Conservation (phyloP, 1,284 basidiomycete genomes). For the Ganoderma lucidum region DNA sequence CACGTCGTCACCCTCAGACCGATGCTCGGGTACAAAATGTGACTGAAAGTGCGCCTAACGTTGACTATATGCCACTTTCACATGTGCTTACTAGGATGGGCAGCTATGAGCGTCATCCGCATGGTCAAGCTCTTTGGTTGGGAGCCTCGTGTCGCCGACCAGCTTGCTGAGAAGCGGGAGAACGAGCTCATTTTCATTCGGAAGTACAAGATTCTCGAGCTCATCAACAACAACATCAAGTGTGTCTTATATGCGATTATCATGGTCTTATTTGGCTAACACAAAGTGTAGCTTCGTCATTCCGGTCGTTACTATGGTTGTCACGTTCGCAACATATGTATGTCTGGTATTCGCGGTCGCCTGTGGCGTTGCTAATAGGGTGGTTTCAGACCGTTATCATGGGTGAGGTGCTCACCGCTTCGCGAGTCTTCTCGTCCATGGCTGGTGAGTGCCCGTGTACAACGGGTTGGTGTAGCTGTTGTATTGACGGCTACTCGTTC, state of each 20-base stretch:
- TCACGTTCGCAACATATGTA: constrained; percentile 71
- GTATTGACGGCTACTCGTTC: neutral
- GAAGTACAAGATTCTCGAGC: constrained; percentile 50
- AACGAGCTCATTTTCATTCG: constrained; percentile 59
- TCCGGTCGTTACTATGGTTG: constrained; percentile 73
- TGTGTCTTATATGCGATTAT: constrained; percentile 28
- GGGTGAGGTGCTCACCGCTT: constrained; percentile 45
- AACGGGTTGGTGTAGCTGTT: neutral
- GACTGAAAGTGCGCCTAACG: constrained; percentile 51
- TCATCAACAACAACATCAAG: constrained; percentile 48
- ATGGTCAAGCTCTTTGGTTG: constrained; percentile 71
- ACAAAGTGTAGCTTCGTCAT: constrained; percentile 54
- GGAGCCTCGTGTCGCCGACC: constrained; percentile 54
- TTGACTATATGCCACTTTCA: constrained; percentile 3
- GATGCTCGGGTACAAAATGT: constrained; percentile 57
- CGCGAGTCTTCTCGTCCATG: constrained; percentile 52
- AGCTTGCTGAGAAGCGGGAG: constrained; percentile 55
- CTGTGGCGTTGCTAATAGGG: neutral
- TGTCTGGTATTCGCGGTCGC: constrained; percentile 19
- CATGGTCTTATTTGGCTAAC: constrained; percentile 33
- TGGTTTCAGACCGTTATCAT: constrained; percentile 45
- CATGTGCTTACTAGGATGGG: neutral
- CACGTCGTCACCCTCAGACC: constrained; percentile 39
- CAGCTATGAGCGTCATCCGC: constrained; percentile 48
- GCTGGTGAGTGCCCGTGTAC: constrained; percentile 38